phyloP scores from a whole-genome alignment of 2,329 filamentous ascomycete genomes.

The Aspergillus udagawae region DNA sequence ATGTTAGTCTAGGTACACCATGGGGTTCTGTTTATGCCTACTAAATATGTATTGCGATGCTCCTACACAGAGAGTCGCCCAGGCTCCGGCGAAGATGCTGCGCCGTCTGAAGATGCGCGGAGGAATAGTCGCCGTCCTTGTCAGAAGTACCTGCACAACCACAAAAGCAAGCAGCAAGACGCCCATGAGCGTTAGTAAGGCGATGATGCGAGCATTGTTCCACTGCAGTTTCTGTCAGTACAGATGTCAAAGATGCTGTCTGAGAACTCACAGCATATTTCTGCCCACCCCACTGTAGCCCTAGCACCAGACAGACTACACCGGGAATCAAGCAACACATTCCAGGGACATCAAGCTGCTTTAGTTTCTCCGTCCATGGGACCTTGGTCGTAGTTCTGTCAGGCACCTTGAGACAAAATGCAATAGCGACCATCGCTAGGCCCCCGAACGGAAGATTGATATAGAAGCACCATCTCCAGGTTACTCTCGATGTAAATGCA shows the following conservation, averaged over 20 bases:
- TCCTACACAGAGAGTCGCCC: background rate
- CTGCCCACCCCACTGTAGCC: background rate
- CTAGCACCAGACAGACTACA: background rate
- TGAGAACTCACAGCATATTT: background rate
- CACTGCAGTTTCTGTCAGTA: background rate
- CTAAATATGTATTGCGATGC: background rate
- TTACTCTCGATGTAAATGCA: constrained; percentile 19
- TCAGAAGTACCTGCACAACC: constrained; percentile 1
- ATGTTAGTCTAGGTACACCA: background rate
- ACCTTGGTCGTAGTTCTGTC: background rate
- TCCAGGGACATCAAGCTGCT: background rate
- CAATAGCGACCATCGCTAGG: background rate
- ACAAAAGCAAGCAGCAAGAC: background rate
- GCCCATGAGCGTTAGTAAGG: background rate
- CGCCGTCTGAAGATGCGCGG: constrained; percentile 11
- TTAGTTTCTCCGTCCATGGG: background rate
- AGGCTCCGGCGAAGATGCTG: constrained; percentile 7
- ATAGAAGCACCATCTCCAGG: constrained; percentile 28
- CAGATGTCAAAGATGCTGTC: too few species aligned
- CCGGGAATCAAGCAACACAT: background rate
- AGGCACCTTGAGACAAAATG: background rate
- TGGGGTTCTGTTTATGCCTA: background rate
- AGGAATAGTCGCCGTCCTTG: constrained; percentile 12
- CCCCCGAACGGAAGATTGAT: constrained; percentile 22
- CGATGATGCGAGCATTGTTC: background rate